Conservation (phyloP, 1,284 basidiomycete species). For the Pseudozyma thailandica region DNA sequence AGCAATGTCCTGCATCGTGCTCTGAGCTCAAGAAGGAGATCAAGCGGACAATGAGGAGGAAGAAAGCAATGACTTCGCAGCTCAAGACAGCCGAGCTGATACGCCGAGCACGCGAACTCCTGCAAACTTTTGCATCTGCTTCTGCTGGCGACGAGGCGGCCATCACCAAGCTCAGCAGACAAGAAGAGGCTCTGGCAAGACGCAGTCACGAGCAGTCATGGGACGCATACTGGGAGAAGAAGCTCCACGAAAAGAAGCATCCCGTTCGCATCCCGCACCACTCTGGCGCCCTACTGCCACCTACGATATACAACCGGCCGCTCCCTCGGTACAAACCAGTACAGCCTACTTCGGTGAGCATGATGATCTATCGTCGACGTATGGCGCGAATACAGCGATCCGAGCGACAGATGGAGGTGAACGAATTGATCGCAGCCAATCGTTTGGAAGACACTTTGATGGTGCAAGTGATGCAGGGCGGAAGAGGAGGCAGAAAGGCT, state of each 20-base stretch:
- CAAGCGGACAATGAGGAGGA: conserved; percentile 18
- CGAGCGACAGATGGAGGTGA: conserved; percentile 38
- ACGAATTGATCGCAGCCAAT: conserved; percentile 36
- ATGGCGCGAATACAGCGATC: conserved; percentile 38
- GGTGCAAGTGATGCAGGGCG: conserved; percentile 1
- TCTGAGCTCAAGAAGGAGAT: conserved; percentile 18
- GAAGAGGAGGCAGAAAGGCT: background rate
- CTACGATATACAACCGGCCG: conserved; percentile 58
- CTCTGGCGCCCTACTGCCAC: conserved; percentile 61
- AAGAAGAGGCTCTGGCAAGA: conserved; percentile 16
- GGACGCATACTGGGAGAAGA: conserved; percentile 19
- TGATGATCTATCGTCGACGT: conserved; percentile 63
- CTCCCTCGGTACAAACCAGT: conserved; percentile 64
- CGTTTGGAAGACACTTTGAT: conserved; percentile 5
- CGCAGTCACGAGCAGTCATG: conserved; percentile 23
- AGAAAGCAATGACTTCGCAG: conserved; percentile 26
- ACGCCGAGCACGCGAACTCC: conserved; percentile 11
- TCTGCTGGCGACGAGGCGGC: conserved; percentile 13
- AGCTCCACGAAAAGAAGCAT: conserved; percentile 36
- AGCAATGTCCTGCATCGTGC: conserved; percentile 21
- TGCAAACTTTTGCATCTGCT: conserved; percentile 11
- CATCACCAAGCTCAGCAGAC: background rate
- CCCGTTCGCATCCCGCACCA: conserved; percentile 47
- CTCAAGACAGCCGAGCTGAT: conserved; percentile 10
- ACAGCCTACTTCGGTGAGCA: conserved; percentile 58